These are phyloP conservation scores for Ophiostoma ips DNA, from an alignment of 2,329 filamentous ascomycete species.

Conservation along the genomic window DNA sequence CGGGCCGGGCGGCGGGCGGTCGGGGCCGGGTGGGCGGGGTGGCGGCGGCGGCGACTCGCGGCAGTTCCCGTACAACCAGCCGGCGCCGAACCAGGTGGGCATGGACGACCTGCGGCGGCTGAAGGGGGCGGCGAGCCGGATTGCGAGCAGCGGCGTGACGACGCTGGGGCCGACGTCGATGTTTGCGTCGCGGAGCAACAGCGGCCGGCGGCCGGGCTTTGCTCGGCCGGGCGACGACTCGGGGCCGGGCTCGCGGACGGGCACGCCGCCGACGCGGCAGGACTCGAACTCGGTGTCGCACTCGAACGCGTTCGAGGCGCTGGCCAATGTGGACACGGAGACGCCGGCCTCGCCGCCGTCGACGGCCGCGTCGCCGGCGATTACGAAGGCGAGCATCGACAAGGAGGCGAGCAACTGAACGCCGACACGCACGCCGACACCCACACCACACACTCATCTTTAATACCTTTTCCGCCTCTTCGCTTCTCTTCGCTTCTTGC, in stretches of 20 bases:
- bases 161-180: slow-evolving; percentile 71
- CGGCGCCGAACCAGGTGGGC: slow-evolving; percentile 71
- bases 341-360: slow-evolving; percentile 58
- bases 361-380: slow-evolving; percentile 49
- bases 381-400: slow-evolving; percentile 48
- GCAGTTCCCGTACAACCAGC: slow-evolving; percentile 65
- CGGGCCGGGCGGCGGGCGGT: slow-evolving; percentile 55
- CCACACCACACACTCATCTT: slow-evolving; percentile 12
- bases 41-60: slow-evolving; percentile 62
- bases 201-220: slow-evolving; percentile 57
- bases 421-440: slow-evolving; percentile 24
- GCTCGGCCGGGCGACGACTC: slow-evolving; percentile 71
- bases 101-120: slow-evolving; percentile 86
- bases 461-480: slow-evolving; percentile 8
- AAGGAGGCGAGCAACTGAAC: slow-evolving; percentile 19
- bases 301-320: slow-evolving; percentile 80
- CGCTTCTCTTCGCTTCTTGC: slow-evolving; percentile 1
- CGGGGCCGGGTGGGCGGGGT: too few relatives aligned
- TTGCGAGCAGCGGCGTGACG: slow-evolving; percentile 45
- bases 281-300: slow-evolving; percentile 39
- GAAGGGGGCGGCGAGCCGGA: slow-evolving; percentile 45
- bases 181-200: slow-evolving; percentile 82
- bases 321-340: slow-evolving; percentile 48
- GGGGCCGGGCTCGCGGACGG: slow-evolving; percentile 73
- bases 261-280: slow-evolving; percentile 57